Evolutionary conservation across 352 stramenopile genomes (phyloP), one percentile per base, ranked within the genome.

Genomic region (Aphanomyces stellatus): DNA sequence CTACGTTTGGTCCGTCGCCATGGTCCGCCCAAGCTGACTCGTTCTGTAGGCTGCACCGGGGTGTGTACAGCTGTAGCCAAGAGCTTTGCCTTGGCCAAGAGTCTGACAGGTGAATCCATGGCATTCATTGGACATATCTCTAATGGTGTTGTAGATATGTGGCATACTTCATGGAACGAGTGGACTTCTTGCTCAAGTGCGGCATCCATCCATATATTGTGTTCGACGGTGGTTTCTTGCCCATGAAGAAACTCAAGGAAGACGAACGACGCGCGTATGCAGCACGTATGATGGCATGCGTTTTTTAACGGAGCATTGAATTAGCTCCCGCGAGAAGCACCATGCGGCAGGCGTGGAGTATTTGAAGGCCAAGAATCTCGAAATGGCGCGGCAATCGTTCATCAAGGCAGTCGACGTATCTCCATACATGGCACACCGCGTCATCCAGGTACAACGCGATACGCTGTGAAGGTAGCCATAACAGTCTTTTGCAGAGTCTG

Each of bases 161-260:
- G 66, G 78, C 66, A 34, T 91, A 91, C 46, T 91, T 90, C 53
- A 86, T 89, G 69, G 80, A 87, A 35, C 75, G 76, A 10, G 73
- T 90, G 40, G 66, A 73, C 27, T 60, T 79, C 27, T 62, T 90
- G 49, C 63, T 80, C 17, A 77, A 77, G 43, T 76, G 88, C 35
- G 74, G 76, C 33, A 75, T 91, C 53, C 82, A 59, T 53, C 83
- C 83, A 62, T 91, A 91, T 67, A 79, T 91, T 55, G 83, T 91
- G 24, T 89, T 91, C 57, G 83, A 91, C 48, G 83, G 83, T 68
- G 83, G 81, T 2, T 73, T 76, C 4, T 63, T 91, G 27, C 83
- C 83, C 0, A 90, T 89, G 78, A 91, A 91, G 71, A 87, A 86
- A 71, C 74, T 66, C 22, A 94, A 81, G 1, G 85, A 94, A 70